Evolutionary conservation across 164 flowering plant species (phyloP), one percentile per base, ranked within the genome.

Genomic region (Paratinospora sagittata): DNA sequence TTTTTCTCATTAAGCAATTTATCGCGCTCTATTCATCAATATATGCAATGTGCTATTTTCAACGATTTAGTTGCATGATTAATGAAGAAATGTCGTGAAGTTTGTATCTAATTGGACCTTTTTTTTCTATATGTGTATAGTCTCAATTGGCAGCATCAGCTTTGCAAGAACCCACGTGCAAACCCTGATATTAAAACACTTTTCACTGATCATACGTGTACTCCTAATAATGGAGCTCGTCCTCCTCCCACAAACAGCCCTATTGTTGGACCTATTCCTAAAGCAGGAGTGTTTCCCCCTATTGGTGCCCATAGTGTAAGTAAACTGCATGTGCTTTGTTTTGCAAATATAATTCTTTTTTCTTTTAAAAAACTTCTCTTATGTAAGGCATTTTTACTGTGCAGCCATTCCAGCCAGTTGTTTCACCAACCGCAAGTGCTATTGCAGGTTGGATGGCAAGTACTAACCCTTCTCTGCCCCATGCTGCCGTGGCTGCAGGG

Each of bases 91-190:
- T n/a, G n/a, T n/a, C n/a, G n/a, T n/a, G n/a, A 13, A 52, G 58
- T 10, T 52, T 52, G 0, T 52, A 52, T 52, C 58, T 52, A 19
- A 52, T 14, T 52, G 58, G n/a, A 52, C 19, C 5, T 3, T 39
- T 39, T 52, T 52, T 14, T 21, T 52, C 16, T 21, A 17, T 70
- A 72, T 83, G 52, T n/a, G n/a, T n/a, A n/a, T 89, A 89, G 93
- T 75, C 81, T 89, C 30, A 89, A 89, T 72, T 89, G 93, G 93
- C 93, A 89, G 81, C 93, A 89, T 73, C 93, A 89, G 70, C 88
- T 89, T 39, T 89, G 93, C 81, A 89, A 89, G 80, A 85, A 82
- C 68, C 93, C 89, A 27, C 82, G 88, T 19, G 79, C 87, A 13
- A 89, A 87, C 69, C 93, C 93, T 21, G 90, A 89, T 49, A 89